Evolutionary conservation across 1,284 basidiomycete genomes (phyloP), one percentile per base, ranked within the genome.

Genomic region (Malassezia yamatoensis): DNA sequence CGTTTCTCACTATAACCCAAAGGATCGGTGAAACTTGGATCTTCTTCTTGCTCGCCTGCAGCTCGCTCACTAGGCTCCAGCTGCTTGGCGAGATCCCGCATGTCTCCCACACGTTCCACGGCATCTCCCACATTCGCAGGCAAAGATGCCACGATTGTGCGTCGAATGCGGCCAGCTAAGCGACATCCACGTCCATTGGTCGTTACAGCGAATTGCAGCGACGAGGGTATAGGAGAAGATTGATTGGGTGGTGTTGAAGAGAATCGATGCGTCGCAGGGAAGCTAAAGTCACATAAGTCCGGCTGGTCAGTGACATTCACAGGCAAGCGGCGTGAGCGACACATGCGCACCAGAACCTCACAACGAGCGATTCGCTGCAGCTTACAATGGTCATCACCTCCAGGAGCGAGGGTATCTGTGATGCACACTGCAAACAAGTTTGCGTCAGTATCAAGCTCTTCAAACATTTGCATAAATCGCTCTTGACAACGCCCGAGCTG

Each of bases 151-250:
- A 93, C 83, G 46, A 96, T 83, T 39, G 96, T 89, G 24, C 93
- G 79, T 41, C 83, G 82, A 37, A 98, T 78, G 10, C 91, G 80
- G 1, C 84, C 82, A 0, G 86, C 86, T 3, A 98, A 79, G 12
- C 93, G 79, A 69, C 93, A 96, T 1, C 91, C 93, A 58, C 86
- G 82, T 0, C 90, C 89, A 65, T 94, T 96, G 1, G 91, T 91
- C 0, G 89, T 88, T 1, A 96, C 82, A 0, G 86, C 88, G 11
- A 98, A 77, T 69, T 96, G 90, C 0, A 96, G 78, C 2, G 85
- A 83, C 5, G 81, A 67, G n/a, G 54, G 24, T 24, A 24, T 10
- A 13, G 35, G 15, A 4, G 24, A 15, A 15, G 21, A 4, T 10
- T 20, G 12, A 36, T 33, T 29, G n/a, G 44, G 60, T 33, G 10